Conservation (phyloP, 2,329 filamentous ascomycete genomes). For the Fusarium drepaniforme region DNA sequence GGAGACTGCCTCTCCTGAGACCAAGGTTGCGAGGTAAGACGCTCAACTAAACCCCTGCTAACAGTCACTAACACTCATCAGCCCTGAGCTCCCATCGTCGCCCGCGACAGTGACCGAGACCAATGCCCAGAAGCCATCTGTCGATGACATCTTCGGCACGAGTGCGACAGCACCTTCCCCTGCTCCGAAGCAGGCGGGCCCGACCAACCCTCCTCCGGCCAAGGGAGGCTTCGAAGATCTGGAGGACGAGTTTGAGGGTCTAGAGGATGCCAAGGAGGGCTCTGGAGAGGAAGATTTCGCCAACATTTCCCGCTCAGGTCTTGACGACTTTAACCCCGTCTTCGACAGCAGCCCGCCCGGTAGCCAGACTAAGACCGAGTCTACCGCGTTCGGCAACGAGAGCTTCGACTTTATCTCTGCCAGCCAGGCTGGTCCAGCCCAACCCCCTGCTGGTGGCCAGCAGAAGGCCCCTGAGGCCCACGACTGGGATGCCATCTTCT, state of each 20-base stretch:
- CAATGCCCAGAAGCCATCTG: slow-evolving; percentile 47
- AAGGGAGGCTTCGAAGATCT: slow-evolving; percentile 79
- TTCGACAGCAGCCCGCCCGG: slow-evolving; percentile 78
- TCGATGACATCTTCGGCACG: slow-evolving; percentile 59
- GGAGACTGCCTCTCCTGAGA: slow-evolving; percentile 36
- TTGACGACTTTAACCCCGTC: slow-evolving; percentile 84
- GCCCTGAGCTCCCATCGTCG: slow-evolving; percentile 48
- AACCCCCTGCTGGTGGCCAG: slow-evolving; percentile 55
- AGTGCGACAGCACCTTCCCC: slow-evolving; percentile 43
- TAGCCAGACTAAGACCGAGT: slow-evolving; percentile 67
- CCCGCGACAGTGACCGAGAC: slow-evolving; percentile 47
- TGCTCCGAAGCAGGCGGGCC: slow-evolving; percentile 46
- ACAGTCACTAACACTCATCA: slow-evolving; percentile 30
- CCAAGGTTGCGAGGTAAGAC: slow-evolving; percentile 44
- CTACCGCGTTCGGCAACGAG: slow-evolving; percentile 64
- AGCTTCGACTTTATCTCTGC: slow-evolving; percentile 70
- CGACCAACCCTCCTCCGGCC: slow-evolving; percentile 48
- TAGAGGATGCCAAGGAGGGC: slow-evolving; percentile 87
- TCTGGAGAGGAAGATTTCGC: slow-evolving; percentile 84
- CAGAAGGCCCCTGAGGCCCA: slow-evolving; percentile 66
- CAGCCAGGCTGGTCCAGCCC: slow-evolving; percentile 46
- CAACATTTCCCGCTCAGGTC: slow-evolving; percentile 75
- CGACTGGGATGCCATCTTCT: slow-evolving; percentile 97
- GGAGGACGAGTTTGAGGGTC: slow-evolving; percentile 83
- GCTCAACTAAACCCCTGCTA: not conserved